Evolutionary conservation across 805 yeast genomes (phyloP).

Genomic region (Candida argentea): DNA sequence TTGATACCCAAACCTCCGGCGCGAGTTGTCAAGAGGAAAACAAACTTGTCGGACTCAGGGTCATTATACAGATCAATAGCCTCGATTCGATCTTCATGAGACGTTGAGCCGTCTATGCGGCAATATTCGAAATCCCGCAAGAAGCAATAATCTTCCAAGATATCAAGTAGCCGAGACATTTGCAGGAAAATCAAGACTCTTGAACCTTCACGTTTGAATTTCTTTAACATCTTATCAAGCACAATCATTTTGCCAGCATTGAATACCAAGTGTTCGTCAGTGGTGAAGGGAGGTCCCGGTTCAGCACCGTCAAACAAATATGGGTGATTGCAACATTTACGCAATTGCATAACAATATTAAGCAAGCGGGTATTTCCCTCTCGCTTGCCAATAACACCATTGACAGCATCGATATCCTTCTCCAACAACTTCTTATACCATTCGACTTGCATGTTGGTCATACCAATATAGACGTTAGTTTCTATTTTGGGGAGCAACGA

Average conservation of each 20-base stretch:
- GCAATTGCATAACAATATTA: conserved; percentile 91
- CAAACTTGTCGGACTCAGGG: conserved; percentile 73
- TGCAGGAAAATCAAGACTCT: conserved; percentile 88
- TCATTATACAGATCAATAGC: conserved; percentile 89
- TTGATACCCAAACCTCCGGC: conserved; percentile 97
- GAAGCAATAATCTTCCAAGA: conserved; percentile 84
- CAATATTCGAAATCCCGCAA: conserved; percentile 79
- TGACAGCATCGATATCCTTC: conserved; percentile 92
- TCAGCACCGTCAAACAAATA: conserved; percentile 98
- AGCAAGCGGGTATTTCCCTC: conserved; percentile 87
- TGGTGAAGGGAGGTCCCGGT: conserved; percentile 96
- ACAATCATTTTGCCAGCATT: conserved; percentile 89
- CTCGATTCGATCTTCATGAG: conserved; percentile 84
- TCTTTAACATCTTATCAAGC: conserved; percentile 69
- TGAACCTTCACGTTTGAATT: conserved; percentile 67
- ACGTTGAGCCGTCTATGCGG: conserved; percentile 88
- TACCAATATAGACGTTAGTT: conserved; percentile 80
- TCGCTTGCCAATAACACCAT: conserved; percentile 89
- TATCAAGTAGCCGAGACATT: conserved; percentile 85
- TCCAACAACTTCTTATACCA: conserved; percentile 88
- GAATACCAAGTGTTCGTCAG: conserved; percentile 86
- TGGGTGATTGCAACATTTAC: conserved; percentile 97
- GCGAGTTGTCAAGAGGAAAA: conserved; percentile 82
- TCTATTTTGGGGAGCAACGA: conserved; percentile 87
- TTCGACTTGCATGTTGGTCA: conserved; percentile 89